These are phyloP conservation scores for Saccharomycopsis babjevae DNA, from an alignment of 805 yeast genomes.

Conservation along the genomic window DNA sequence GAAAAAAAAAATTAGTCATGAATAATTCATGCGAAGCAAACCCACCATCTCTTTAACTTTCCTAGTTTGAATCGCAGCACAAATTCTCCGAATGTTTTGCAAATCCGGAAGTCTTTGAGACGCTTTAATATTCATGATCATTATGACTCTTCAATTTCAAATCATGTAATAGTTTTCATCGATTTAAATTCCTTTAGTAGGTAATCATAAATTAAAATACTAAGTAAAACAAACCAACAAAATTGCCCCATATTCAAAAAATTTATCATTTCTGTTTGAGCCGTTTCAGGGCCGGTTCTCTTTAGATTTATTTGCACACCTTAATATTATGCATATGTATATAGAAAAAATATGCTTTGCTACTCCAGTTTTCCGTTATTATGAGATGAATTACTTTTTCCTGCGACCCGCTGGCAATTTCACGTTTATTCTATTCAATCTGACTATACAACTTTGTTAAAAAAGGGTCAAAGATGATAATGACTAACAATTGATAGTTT, in stretches of 20 bases:
- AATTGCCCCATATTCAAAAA: not conserved
- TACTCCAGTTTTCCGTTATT: not conserved
- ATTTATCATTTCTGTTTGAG: not conserved
- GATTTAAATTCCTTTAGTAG: too few species aligned
- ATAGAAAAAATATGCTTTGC: not conserved
- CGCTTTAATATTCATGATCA: too few species aligned
- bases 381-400: not conserved
- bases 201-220: too few species aligned
- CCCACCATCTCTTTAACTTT: too few species aligned
- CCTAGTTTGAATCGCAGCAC: too few species aligned
- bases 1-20: too few species aligned
- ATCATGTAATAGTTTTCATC: too few species aligned
- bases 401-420: not conserved
- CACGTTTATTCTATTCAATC: not conserved
- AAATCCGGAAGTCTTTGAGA: too few species aligned
- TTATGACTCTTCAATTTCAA: too few species aligned
- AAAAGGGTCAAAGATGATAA: not conserved
- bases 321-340: not conserved
- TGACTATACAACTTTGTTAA: not conserved
- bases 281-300: not conserved
- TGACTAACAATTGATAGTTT: not conserved
- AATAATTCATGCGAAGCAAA: too few species aligned
- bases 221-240: not conserved
- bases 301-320: not conserved
- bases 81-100: too few species aligned